A percentile compares a stretch with the other conserved stretches of the same genome.
Evolutionary conservation across 176 grass and related monocot species (phyloP).

Genomic region (Guadua angustifolia): DNA sequence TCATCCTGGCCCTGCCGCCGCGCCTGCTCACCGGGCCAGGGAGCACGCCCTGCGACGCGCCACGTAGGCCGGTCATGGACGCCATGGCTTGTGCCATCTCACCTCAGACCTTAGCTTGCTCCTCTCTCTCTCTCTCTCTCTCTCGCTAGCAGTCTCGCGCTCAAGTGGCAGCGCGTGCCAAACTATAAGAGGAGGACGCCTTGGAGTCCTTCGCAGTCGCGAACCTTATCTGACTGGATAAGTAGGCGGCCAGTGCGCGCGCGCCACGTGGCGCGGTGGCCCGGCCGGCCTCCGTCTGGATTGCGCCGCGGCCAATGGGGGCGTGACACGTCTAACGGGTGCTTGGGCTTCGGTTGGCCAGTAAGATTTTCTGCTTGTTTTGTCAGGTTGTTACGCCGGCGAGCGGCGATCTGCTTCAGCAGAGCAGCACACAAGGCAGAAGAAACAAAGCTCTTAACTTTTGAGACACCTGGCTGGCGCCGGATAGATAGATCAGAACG

Average conservation of each 20-base stretch:
- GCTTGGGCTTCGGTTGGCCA: background rate
- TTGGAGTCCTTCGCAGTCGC: background rate
- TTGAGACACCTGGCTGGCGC: too few relatives aligned
- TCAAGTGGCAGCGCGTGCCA: conserved; percentile 26
- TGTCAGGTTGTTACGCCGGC: background rate
- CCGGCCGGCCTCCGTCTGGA: conserved; percentile 39
- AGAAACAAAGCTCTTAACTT: too few relatives aligned
- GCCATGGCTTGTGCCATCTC: conserved; percentile 91
- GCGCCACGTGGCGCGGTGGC: conserved; percentile 39
- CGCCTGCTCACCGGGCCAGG: conserved; percentile 37
- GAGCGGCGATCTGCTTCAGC: too few relatives aligned
- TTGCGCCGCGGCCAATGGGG: conserved; percentile 32
- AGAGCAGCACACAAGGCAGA: too few relatives aligned
- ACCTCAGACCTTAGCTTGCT: background rate
- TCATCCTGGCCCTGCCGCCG: conserved; percentile 43
- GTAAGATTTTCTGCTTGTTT: background rate
- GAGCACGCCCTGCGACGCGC: conserved; percentile 60
- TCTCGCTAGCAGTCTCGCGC: conserved; percentile 17
- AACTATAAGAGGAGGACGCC: conserved; percentile 53
- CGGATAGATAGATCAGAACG: too few relatives aligned
- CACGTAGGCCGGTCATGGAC: conserved; percentile 82
- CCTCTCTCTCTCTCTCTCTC: background rate
- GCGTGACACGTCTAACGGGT: conserved; percentile 36
- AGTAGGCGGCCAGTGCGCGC: conserved; percentile 52
- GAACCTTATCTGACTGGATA: conserved; percentile 81